Percentiles rank a stretch among this genome's conserved stretches.
Evolutionary conservation across 2,329 filamentous ascomycete species (phyloP).

Genomic region (Endoconidiophora polonica): DNA sequence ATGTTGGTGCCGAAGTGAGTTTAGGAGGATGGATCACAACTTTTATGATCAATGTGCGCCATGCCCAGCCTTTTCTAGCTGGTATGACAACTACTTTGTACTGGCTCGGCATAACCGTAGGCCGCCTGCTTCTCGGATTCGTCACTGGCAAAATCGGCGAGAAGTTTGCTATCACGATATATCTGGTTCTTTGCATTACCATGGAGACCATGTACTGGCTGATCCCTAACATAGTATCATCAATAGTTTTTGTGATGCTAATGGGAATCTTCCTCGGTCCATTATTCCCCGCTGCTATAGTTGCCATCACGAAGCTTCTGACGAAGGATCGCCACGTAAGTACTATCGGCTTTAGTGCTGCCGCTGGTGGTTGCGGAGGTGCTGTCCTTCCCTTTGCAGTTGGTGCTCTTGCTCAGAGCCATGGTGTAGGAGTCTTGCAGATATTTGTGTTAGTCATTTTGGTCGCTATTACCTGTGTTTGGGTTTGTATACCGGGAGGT

Average conservation of each 20-base stretch:
- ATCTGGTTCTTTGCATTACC: conserved; percentile 45
- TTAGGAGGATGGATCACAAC: conserved; percentile 66
- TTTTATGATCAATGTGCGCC: conserved; percentile 68
- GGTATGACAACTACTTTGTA: conserved; percentile 67
- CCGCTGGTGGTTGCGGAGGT: conserved; percentile 59
- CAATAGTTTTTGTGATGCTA: conserved; percentile 51
- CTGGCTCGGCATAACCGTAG: conserved; percentile 68
- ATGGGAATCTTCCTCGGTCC: conserved; percentile 70
- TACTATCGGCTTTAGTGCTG: conserved; percentile 66
- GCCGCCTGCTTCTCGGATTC: conserved; percentile 57
- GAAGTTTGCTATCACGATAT: conserved; percentile 44
- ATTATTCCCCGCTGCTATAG: conserved; percentile 58
- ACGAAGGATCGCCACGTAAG: conserved; percentile 58
- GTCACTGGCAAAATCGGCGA: conserved; percentile 59
- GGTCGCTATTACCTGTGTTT: conserved; percentile 27
- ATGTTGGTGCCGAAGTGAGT: conserved; percentile 63
- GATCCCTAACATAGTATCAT: conserved; percentile 58
- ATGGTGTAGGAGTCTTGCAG: conserved; percentile 39
- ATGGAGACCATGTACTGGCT: conserved; percentile 68
- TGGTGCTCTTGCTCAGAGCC: conserved; percentile 46
- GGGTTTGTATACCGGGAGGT: conserved; percentile 28
- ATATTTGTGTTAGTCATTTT: conserved; percentile 36
- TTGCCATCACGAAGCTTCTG: conserved; percentile 57
- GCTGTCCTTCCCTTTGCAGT: conserved; percentile 50
- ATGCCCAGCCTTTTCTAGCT: conserved; percentile 51